These are phyloP conservation scores for Globisporangium nunn DNA, from an alignment of 352 stramenopile genomes.

Conservation along the genomic window DNA sequence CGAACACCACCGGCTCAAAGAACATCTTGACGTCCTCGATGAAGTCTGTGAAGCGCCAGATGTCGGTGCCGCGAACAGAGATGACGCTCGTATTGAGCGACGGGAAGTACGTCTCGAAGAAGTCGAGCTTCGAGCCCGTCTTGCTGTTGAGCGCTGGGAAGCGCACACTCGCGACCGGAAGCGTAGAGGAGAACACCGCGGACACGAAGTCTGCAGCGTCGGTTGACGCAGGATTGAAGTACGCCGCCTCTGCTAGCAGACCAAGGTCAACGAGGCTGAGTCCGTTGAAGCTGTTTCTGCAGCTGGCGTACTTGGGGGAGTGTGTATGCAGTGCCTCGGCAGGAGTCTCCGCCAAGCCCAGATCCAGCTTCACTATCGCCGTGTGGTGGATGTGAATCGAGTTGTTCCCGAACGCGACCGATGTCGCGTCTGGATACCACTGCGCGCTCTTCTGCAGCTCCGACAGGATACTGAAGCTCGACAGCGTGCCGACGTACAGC, in stretches of 20 bases:
- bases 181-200: constrained; percentile 46
- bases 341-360: constrained; percentile 50
- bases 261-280: constrained; percentile 77
- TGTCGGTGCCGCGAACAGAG: constrained; percentile 83
- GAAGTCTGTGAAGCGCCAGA: constrained; percentile 87
- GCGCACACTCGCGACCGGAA: constrained; percentile 42
- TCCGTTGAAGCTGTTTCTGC: constrained; percentile 65
- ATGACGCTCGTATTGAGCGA: constrained; percentile 82
- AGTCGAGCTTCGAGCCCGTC: constrained; percentile 78
- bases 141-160: constrained; percentile 73
- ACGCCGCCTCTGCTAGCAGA: constrained; percentile 81
- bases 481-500: constrained; percentile 60
- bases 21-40: constrained; percentile 91
- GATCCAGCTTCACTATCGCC: constrained; percentile 76
- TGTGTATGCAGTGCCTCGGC: constrained; percentile 30
- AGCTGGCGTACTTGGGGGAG: constrained; percentile 67
- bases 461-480: constrained; percentile 70
- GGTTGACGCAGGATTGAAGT: constrained; percentile 84
- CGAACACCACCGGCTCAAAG: constrained; percentile 86
- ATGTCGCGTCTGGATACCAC: constrained; percentile 78
- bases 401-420: constrained; percentile 46
- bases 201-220: constrained; percentile 61
- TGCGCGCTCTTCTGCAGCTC: constrained; percentile 60
- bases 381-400: constrained; percentile 80
- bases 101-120: constrained; percentile 76